These are phyloP conservation scores for Mrakia gelida DNA, from an alignment of 768 basidiomycete genomes.

Conservation along the genomic window DNA sequence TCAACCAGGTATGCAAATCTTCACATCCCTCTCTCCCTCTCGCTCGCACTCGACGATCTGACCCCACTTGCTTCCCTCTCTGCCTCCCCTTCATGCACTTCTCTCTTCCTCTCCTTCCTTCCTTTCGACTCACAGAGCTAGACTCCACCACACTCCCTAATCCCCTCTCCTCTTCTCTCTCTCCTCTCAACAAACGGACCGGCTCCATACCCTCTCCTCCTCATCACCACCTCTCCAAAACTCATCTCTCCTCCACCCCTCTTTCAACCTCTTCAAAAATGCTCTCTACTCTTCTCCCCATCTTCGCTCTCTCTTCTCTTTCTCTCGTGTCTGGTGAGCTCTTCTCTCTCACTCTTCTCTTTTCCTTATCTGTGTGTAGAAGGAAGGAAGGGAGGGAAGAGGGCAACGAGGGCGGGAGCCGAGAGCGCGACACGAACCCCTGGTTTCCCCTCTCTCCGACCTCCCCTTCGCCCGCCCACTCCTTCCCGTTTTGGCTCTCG, in stretches of 20 bases:
- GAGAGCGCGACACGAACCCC: too few relatives aligned
- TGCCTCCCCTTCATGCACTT: background rate
- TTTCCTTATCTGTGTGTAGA: too few relatives aligned
- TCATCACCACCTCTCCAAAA: background rate
- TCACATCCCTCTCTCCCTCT: too few relatives aligned
- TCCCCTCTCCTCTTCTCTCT: background rate
- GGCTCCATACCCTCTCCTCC: background rate
- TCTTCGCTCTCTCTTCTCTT: constrained; percentile 3
- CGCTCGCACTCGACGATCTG: background rate
- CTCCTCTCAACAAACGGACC: constrained; percentile 2
- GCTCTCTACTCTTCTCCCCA: background rate
- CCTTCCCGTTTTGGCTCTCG: background rate
- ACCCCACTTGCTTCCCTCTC: background rate
- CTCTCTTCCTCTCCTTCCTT: background rate
- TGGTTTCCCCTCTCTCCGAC: too few relatives aligned
- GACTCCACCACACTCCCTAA: constrained; percentile 7
- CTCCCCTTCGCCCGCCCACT: too few relatives aligned
- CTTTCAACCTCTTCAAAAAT: background rate
- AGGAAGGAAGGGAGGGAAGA: too few relatives aligned
- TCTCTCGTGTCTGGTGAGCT: constrained; percentile 5
- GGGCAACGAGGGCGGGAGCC: too few relatives aligned
- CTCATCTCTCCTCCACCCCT: background rate
- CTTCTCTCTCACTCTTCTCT: too few relatives aligned
- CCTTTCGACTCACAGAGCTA: background rate
- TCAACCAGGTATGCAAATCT: too few relatives aligned